These are phyloP conservation scores for Podospora conica DNA, from an alignment of 495 filamentous ascomycete genomes.

Conservation along the genomic window DNA sequence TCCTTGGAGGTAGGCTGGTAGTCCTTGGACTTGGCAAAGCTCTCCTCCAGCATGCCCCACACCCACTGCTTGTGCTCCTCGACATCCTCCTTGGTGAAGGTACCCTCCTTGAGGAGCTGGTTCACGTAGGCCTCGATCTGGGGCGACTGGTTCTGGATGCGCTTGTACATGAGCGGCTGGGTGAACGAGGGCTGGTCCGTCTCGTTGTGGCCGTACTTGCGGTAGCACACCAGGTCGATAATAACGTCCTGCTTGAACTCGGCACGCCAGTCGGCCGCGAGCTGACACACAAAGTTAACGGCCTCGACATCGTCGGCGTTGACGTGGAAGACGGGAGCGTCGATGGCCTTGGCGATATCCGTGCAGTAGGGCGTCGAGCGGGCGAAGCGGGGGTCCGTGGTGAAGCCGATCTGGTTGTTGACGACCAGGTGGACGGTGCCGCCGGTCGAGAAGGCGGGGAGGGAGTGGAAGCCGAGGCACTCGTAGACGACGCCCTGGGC, in stretches of 20 bases:
- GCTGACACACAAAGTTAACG: conserved; percentile 94
- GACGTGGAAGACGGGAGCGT: conserved; percentile 97
- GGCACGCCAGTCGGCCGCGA: conserved; percentile 94
- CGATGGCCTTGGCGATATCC: conserved; percentile 97
- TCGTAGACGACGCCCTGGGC: conserved; percentile 97
- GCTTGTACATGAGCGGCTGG: conserved; percentile 99
- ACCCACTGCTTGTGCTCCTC: conserved; percentile 99
- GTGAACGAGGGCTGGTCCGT: conserved; percentile 99
- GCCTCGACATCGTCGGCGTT: conserved; percentile 98
- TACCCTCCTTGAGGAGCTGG: conserved; percentile 79
- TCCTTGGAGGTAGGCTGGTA: conserved; percentile 95
- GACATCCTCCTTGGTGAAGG: conserved; percentile 95
- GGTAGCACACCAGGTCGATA: conserved; percentile 97
- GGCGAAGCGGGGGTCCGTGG: conserved; percentile 95
- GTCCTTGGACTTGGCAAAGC: conserved; percentile 93
- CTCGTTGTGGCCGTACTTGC: conserved; percentile 98
- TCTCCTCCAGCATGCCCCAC: conserved; percentile 97
- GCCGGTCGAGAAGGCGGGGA: conserved; percentile 93
- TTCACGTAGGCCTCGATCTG: conserved; percentile 84
- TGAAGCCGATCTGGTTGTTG: conserved; percentile 99
- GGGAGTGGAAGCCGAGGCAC: conserved; percentile 92
- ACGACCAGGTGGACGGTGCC: conserved; percentile 96
- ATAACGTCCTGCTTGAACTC: conserved; percentile 97
- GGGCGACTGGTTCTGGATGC: conserved; percentile 70
- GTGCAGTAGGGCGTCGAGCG: conserved; percentile 98